Conservation (phyloP, 352 stramenopile species). For the Globisporangium perplexum region DNA sequence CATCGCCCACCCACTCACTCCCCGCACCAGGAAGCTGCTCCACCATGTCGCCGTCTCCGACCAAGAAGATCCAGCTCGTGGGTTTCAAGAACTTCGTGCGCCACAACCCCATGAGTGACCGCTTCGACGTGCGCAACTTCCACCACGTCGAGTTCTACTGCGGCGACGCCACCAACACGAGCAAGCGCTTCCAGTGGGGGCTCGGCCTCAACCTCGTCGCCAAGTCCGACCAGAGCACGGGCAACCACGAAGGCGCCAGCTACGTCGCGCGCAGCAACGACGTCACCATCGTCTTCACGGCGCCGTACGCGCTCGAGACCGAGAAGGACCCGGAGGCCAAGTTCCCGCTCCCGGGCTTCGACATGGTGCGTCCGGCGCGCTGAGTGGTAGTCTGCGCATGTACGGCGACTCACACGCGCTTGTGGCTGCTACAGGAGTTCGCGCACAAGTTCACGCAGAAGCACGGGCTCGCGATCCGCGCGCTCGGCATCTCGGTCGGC, state of each 20-base stretch:
- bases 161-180: constrained; percentile 69
- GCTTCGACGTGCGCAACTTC: constrained; percentile 75
- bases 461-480: constrained; percentile 76
- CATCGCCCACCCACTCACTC: too few species aligned
- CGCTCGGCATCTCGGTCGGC: constrained; percentile 76
- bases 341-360: constrained; percentile 58
- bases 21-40: background rate
- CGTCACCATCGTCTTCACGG: constrained; percentile 85
- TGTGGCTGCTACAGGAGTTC: too few species aligned
- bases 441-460: constrained; percentile 77
- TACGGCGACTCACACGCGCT: too few species aligned
- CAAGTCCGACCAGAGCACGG: constrained; percentile 86
- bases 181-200: constrained; percentile 74
- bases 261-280: constrained; percentile 83
- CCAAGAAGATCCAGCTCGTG: constrained; percentile 61
- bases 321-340: constrained; percentile 43
- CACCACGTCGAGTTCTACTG: constrained; percentile 87
- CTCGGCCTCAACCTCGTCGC: constrained; percentile 78
- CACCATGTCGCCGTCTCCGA: constrained; percentile 6
- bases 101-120: constrained; percentile 70
- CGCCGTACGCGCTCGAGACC: constrained; percentile 75
- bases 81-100: constrained; percentile 73
- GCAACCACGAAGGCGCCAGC: constrained; percentile 81
- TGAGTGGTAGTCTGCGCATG: too few species aligned
- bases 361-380: constrained; percentile 17